Conservation (phyloP, 2,329 filamentous ascomycete species). For the Pestalotiopsis sp. region DNA sequence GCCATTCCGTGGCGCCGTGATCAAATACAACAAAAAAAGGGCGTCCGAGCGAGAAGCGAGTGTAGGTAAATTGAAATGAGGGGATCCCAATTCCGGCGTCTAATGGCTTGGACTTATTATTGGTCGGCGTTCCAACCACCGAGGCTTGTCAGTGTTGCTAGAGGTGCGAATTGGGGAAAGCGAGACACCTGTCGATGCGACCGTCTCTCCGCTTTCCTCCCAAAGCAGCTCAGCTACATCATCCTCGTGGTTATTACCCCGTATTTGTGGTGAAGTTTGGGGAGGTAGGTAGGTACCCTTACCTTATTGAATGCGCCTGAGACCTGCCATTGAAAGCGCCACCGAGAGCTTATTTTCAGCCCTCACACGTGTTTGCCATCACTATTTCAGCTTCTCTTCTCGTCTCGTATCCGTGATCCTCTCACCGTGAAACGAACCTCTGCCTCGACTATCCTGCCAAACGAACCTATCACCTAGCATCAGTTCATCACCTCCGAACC, state of each 20-base stretch:
- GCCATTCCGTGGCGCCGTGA: too few relatives aligned
- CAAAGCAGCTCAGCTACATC: not conserved
- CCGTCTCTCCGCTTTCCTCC: not conserved
- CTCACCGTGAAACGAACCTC: conserved; percentile 1
- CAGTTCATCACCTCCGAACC: conserved; percentile 3
- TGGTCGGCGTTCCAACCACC: not conserved
- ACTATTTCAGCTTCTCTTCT: not conserved
- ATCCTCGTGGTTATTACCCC: too few relatives aligned
- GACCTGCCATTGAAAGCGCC: not conserved
- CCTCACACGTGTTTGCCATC: not conserved
- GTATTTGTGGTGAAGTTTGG: not conserved
- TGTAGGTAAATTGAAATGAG: not conserved
- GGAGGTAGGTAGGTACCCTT: not conserved
- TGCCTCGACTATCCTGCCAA: not conserved
- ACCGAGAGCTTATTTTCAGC: not conserved
- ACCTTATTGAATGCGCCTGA: not conserved
- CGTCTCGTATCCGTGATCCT: not conserved
- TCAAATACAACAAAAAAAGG: not conserved
- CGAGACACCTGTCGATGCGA: not conserved
- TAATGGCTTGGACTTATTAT: not conserved
- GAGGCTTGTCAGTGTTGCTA: not conserved
- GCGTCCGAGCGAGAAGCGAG: not conserved
- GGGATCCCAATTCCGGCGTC: not conserved
- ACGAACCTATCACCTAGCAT: not conserved
- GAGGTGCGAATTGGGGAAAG: conserved; percentile 4